Conservation (phyloP, 805 yeast genomes). For the Saccharomycopsis javanensis region DNA sequence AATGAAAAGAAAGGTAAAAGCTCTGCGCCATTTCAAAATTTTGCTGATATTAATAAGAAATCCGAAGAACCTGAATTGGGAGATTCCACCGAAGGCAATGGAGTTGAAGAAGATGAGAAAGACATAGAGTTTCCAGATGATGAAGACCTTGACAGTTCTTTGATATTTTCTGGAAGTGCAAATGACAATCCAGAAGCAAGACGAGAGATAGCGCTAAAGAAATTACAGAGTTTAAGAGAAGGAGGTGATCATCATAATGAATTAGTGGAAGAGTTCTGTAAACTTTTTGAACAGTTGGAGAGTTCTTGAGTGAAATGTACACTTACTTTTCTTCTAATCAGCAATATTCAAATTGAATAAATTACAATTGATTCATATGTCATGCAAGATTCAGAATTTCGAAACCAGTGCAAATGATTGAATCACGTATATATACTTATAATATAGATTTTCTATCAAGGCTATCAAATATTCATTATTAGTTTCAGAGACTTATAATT, state of each 20-base stretch:
- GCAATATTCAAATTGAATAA: too few species aligned
- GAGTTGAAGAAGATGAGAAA: background rate
- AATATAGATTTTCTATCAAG: too few species aligned
- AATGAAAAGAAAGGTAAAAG: slow-evolving; percentile 25
- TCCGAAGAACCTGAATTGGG: background rate
- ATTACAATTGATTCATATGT: too few species aligned
- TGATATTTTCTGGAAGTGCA: slow-evolving; percentile 26
- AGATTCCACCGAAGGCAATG: background rate
- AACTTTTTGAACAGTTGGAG: slow-evolving; percentile 16
- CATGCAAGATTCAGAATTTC: too few species aligned
- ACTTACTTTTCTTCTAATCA: background rate
- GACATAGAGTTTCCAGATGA: background rate
- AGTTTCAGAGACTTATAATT: too few species aligned
- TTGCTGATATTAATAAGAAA: background rate
- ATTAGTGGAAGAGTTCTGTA: slow-evolving; percentile 55
- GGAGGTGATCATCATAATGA: slow-evolving; percentile 56
- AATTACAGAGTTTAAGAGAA: slow-evolving; percentile 43
- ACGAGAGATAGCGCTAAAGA: slow-evolving; percentile 45
- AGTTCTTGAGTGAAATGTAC: background rate
- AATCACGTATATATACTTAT: too few species aligned
- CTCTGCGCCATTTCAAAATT: background rate
- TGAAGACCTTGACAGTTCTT: background rate
- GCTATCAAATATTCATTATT: too few species aligned
- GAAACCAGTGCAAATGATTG: too few species aligned
- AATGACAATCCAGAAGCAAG: slow-evolving; percentile 37